Percentiles rank a stretch among this genome's conserved stretches.
Evolutionary conservation across 176 grass and related monocot species (phyloP).

Genomic region (Elaeis guineensis): DNA sequence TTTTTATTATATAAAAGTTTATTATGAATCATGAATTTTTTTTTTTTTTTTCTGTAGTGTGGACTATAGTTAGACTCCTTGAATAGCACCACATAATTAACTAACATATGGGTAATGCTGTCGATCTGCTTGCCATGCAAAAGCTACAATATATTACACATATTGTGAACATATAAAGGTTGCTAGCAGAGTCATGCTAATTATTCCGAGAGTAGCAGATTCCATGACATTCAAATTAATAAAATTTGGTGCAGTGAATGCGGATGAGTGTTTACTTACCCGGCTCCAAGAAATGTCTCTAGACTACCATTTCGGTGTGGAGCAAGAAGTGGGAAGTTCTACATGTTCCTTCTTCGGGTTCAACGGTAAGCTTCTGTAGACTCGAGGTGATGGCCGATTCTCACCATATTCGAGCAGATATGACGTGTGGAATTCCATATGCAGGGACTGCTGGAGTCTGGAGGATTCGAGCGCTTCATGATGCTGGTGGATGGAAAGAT

Average conservation of each 20-base stretch:
- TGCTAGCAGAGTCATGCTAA: too few species aligned
- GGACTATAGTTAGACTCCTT: too few species aligned
- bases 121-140: too few species aligned
- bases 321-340: constrained; percentile 74
- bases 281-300: constrained; percentile 95
- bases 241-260: constrained; percentile 39
- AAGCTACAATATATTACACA: too few species aligned
- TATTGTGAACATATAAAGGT: not conserved
- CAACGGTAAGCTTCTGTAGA: constrained; percentile 28
- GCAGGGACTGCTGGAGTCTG: constrained; percentile 67
- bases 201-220: too few species aligned
- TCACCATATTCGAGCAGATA: too few species aligned
- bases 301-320: constrained; percentile 79
- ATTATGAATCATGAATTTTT: too few species aligned
- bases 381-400: too few species aligned
- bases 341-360: constrained; percentile 80
- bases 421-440: not conserved
- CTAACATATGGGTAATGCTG: too few species aligned
- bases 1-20: not conserved
- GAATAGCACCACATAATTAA: too few species aligned
- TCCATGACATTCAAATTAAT: not conserved
- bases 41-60: not conserved
- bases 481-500: constrained; percentile 79
- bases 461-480: constrained; percentile 47
- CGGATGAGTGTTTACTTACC: constrained; percentile 55